These are phyloP conservation scores for Jackrogersella multiformis DNA, from an alignment of 495 filamentous ascomycete species.

Conservation along the genomic window DNA sequence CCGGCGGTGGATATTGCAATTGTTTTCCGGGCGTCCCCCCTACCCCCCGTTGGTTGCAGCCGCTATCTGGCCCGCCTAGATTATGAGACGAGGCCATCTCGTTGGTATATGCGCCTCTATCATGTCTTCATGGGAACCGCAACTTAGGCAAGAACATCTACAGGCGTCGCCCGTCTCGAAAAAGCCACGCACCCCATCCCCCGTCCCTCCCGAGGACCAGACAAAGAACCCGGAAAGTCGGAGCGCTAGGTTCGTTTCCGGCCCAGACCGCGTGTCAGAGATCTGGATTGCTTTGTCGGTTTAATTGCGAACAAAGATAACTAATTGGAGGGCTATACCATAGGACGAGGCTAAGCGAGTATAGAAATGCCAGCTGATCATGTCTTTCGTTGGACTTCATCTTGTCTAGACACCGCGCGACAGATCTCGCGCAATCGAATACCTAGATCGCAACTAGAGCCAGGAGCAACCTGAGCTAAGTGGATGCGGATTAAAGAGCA, in stretches of 20 bases:
- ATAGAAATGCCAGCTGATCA: not conserved
- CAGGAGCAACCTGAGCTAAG: not conserved
- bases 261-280: not conserved
- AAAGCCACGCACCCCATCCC: not conserved
- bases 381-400: not conserved
- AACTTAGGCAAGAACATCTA: not conserved
- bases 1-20: constrained; percentile 27
- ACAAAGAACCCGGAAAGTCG: constrained; percentile 2
- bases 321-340: not conserved
- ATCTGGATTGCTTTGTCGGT: constrained; percentile 7
- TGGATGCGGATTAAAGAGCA: not conserved
- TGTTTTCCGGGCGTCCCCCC: not conserved
- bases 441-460: not conserved
- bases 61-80: not conserved
- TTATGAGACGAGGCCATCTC: constrained; percentile 23
- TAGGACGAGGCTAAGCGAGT: too few relatives aligned
- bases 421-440: not conserved
- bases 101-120: not conserved
- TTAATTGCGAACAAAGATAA: constrained; percentile 1
- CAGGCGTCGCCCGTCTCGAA: not conserved
- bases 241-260: not conserved
- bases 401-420: not conserved
- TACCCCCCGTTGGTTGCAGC: not conserved
- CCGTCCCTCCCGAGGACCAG: not conserved
- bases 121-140: not conserved